Evolutionary conservation across 306 rosid genomes (phyloP), one percentile per base, ranked within the genome.

Genomic region (Sphenostylis stenocarpa): DNA sequence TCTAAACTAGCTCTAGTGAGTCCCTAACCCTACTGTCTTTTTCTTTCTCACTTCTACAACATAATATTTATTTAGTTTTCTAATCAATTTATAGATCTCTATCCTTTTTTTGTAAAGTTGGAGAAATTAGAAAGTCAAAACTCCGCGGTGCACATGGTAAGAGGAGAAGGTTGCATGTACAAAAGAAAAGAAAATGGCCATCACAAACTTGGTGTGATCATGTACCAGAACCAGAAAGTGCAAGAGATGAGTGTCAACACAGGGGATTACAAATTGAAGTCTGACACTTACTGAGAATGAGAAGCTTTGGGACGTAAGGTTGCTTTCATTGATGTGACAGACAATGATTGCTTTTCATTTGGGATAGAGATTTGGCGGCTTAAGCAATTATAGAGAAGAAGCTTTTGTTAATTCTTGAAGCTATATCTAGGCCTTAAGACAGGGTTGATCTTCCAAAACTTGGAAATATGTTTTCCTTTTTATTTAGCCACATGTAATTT

Each of bases 311-410:
- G 62, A 64, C 72, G 83, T 23, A 49, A 48, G 34, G 55, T 36
- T 7, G 1, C 67, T 67, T 75, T 73, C 74, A 61, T 73, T 60
- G 76, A 83, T 74, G 73, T 79, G 64, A 72, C 84, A 52, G 2
- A 69, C 72, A 84, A 67, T 79, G 76, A 80, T 67, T 66, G 80
- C 56, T 44, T n/a, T n/a, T 80, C 21, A 11, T 47, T 61, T 61
- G 64, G 52, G 36, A 47, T 24, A 49, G 83, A 47, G 66, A 52
- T 70, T 10, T 62, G 83, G 57, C 55, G 45, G 72, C 83, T 48
- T 44, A 78, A 48, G 78, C 24, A 79, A 79, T 68, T 33, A n/a
- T 31, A 10, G 38, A 56, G 28, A 15, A 13, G 24, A 20, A 69
- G 39, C 39, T 28, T 28, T 24, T 52, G 39, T 38, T 39, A 69